A percentile compares a stretch with the other conserved stretches of the same genome.
Conservation (phyloP, 495 filamentous ascomycete species). For the Aspergillus coremiiformis region DNA sequence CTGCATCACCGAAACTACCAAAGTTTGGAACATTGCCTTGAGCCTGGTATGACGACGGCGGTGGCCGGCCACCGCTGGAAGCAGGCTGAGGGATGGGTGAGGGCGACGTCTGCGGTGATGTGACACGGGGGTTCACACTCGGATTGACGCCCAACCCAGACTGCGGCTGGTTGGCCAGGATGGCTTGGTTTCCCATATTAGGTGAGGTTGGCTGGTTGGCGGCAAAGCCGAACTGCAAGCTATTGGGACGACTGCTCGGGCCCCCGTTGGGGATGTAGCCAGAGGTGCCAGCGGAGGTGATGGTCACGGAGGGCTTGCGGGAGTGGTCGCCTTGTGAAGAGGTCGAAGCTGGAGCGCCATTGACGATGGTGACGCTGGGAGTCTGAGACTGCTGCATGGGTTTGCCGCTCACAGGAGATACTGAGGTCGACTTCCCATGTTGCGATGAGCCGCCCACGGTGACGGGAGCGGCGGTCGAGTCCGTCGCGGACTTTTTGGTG, state of each 20-base stretch:
- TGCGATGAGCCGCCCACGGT: constrained; percentile 67
- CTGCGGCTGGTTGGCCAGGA: constrained; percentile 42
- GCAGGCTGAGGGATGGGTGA: constrained; percentile 83
- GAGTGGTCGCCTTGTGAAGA: constrained; percentile 62
- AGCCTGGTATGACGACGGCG: constrained; percentile 56
- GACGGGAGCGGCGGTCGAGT: constrained; percentile 53
- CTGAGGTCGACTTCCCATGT: constrained; percentile 75
- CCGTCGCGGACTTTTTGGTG: constrained; percentile 76
- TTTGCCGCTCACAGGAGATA: constrained; percentile 79
- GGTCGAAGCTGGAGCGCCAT: constrained; percentile 54
- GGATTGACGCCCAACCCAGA: constrained; percentile 57
- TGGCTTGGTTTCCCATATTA: constrained; percentile 46
- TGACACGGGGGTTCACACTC: constrained; percentile 54
- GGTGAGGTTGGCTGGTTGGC: constrained; percentile 59
- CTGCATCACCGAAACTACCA: constrained; percentile 63
- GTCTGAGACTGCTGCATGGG: constrained; percentile 47
- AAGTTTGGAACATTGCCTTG: constrained; percentile 63
- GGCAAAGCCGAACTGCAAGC: constrained; percentile 71
- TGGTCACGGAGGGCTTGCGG: constrained; percentile 80
- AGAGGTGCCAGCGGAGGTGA: constrained; percentile 68
- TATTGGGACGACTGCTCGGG: constrained; percentile 51
- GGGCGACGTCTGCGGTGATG: constrained; percentile 70
- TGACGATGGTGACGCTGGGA: constrained; percentile 62
- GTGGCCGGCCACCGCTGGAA: constrained; percentile 77
- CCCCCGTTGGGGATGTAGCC: constrained; percentile 72